A percentile compares a stretch with the other conserved stretches of the same genome.
Evolutionary conservation across 495 filamentous ascomycete genomes (phyloP).

Genomic region (Daldinia decipiens): DNA sequence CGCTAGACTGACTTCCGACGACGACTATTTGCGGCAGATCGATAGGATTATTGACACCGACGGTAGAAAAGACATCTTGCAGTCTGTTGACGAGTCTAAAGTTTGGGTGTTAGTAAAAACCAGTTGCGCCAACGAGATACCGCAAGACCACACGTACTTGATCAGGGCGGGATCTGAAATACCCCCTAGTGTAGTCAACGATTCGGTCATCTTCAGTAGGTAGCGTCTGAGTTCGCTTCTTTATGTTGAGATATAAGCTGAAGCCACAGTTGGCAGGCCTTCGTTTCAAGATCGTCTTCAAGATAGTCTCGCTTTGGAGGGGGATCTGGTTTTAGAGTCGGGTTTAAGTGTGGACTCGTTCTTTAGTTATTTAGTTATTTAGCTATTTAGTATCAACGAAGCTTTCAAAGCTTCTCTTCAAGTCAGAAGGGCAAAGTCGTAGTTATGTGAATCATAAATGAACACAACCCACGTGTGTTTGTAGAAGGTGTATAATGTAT

Average conservation of each 20-base stretch:
- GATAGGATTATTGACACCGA: constrained; percentile 99
- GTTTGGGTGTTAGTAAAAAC: constrained; percentile 35
- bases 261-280: constrained; percentile 10
- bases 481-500: constrained; percentile 10
- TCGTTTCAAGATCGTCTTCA: constrained; percentile 10
- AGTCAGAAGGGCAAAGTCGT: constrained; percentile 1
- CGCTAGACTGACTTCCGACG: constrained; percentile 97
- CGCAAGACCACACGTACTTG: constrained; percentile 57
- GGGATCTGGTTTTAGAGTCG: constrained; percentile 22
- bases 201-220: constrained; percentile 42
- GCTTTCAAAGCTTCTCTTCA: constrained; percentile 9
- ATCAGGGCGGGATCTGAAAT: constrained; percentile 70
- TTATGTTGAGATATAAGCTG: constrained; percentile 16
- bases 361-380: too few species aligned
- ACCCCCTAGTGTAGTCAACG: constrained; percentile 58
- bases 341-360: constrained; percentile 14
- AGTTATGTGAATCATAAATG: constrained; percentile 31
- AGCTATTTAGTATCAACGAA: constrained; percentile 11
- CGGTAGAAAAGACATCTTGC: constrained; percentile 98
- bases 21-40: constrained; percentile 99
- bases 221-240: constrained; percentile 6
- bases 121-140: constrained; percentile 35
- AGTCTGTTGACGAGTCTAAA: constrained; percentile 96
- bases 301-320: constrained; percentile 14
- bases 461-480: constrained; percentile 37